These are phyloP conservation scores for Penicillium sp. DNA, from an alignment of 2,329 filamentous ascomycete genomes.

Conservation along the genomic window DNA sequence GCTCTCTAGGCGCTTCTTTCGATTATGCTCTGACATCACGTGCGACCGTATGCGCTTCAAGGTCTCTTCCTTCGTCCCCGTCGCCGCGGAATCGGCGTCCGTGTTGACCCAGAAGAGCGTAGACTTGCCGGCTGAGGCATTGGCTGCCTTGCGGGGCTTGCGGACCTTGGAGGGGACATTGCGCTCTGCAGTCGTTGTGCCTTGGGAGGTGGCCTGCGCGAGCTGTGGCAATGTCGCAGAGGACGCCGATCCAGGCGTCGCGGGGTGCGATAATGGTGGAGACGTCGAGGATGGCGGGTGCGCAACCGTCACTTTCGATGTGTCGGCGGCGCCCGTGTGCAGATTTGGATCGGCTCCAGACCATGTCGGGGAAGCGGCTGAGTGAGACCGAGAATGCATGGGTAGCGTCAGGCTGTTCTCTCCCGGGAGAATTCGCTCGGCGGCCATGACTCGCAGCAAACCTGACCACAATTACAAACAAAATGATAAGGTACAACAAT, in stretches of 20 bases:
- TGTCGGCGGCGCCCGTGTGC: slow-evolving; percentile 10
- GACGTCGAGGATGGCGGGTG: not conserved
- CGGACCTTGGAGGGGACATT: slow-evolving; percentile 27
- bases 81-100: slow-evolving; percentile 33
- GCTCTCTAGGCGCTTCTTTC: slow-evolving; percentile 37
- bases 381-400: slow-evolving; percentile 21
- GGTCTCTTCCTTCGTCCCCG: slow-evolving; percentile 34
- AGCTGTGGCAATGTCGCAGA: slow-evolving; percentile 7
- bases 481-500: not conserved
- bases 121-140: slow-evolving; percentile 26
- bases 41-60: slow-evolving; percentile 39
- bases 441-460: slow-evolving; percentile 26
- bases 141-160: slow-evolving; percentile 30
- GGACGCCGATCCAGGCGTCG: not conserved
- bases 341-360: slow-evolving; percentile 13
- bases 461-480: not conserved
- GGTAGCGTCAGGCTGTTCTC: slow-evolving; percentile 26
- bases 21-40: slow-evolving; percentile 40
- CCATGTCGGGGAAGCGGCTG: slow-evolving; percentile 12
- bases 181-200: slow-evolving; percentile 3
- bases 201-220: not conserved
- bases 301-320: not conserved
- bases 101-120: slow-evolving; percentile 39
- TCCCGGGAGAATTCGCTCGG: slow-evolving; percentile 21
- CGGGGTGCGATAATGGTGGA: not conserved